phyloP scores from a whole-genome alignment of 345 rosid species.

The Hypericum perforatum region DNA sequence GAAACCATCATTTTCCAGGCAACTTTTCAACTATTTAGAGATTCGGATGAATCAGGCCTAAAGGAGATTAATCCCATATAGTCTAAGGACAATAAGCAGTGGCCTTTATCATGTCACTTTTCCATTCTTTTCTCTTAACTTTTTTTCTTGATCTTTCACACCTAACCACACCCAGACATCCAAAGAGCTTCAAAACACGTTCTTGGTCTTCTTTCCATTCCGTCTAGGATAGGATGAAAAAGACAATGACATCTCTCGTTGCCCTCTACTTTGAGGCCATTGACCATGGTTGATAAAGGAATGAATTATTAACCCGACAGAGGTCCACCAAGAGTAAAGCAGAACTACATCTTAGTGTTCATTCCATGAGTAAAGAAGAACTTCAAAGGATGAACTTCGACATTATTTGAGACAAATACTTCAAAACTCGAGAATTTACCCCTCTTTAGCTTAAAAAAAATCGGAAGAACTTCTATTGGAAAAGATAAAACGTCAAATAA shows the following conservation, averaged over 20 bases:
- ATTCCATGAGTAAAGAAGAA: neutral
- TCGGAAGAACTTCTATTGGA: too few species aligned
- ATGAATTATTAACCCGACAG: conserved; percentile 24
- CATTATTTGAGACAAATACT: too few species aligned
- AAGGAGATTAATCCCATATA: conserved; percentile 6
- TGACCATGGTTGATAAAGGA: conserved; percentile 24
- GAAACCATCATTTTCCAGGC: conserved; percentile 10
- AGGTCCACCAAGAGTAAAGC: conserved; percentile 17
- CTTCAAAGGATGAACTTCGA: too few species aligned
- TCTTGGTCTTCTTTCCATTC: conserved; percentile 14
- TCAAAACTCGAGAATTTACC: too few species aligned
- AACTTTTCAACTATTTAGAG: conserved; percentile 10
- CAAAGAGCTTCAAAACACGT: conserved; percentile 16
- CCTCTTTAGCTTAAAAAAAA: too few species aligned
- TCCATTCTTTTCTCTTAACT: conserved; percentile 10
- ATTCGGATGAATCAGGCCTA: conserved; percentile 14
- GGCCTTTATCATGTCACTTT: conserved; percentile 15
- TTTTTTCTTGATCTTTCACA: conserved; percentile 20
- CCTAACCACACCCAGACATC: conserved; percentile 17
- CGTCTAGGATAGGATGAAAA: conserved; percentile 12
- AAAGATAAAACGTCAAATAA: too few species aligned
- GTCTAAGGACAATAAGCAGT: conserved; percentile 12
- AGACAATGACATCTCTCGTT: conserved; percentile 16
- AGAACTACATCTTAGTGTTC: conserved; percentile 18
- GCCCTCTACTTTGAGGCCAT: conserved; percentile 19